Base-by-base conservation (phyloP, 805 yeast genomes). In the Yamadazyma kitorensis region DNA sequence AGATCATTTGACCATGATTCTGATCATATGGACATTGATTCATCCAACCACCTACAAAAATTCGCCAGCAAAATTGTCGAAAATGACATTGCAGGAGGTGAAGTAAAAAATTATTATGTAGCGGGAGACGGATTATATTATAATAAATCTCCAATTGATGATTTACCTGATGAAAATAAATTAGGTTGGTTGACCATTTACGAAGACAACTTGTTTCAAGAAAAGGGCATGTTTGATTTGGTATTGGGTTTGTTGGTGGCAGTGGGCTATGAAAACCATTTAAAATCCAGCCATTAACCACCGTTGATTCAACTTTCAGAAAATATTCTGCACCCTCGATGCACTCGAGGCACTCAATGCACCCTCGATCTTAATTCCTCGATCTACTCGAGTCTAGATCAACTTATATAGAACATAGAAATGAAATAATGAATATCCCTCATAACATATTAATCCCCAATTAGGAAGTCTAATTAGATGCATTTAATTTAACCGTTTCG, bases 151-250 rank as follows among this genome's bases (percentile, higher is more conserved):
- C 79, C 83, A 0, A 60, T 60, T 10, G 86, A 80, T 51, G 86
- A 80, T 51, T 61, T 72, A 4, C 84, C 85, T 0, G 76, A 73
- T 49, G 77, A 74, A 30, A 68, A 61, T 36, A 80, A 78, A 46
- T 43, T 78, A 21, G 86, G 86, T 0, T 80, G 86, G 86, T 53
- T 80, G 2, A 78, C 85, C 0, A 58, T 80, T 2, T 78, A 71
- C 44, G 82, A 79, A 16, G 74, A 74, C 14, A 39, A 37, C 4
- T 18, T 58, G 5, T 53, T 61, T 42, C 33, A 44, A 16, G 52
- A 41, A 15, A 45, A 43, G 33, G 80, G 80, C 0, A 65, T 68
- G 58, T 78, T 78, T 70, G 81, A 78, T 41, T 41, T 69, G 31
- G 74, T 70, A 1, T 41, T 80, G 16, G 82, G 81, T 0, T 46